phyloP scores from a whole-genome alignment of 2,329 filamentous ascomycete genomes.

The Sporothrix luriei region DNA sequence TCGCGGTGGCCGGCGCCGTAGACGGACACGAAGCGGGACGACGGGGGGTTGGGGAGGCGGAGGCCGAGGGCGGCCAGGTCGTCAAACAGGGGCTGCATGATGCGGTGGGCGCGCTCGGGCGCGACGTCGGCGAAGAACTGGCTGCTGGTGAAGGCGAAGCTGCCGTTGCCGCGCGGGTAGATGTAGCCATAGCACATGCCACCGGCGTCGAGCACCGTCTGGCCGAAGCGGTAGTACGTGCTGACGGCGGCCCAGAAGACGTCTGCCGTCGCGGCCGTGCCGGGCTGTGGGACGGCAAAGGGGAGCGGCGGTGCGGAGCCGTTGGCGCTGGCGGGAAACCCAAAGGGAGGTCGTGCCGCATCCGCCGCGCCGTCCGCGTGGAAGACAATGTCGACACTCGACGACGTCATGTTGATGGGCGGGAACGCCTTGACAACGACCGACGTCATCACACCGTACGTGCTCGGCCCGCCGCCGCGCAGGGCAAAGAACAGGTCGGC shows the following conservation, averaged over 20 bases:
- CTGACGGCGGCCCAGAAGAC: conserved; percentile 39
- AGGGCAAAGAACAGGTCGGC: conserved; percentile 60
- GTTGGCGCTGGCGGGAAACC: background rate
- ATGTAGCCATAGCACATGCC: conserved; percentile 40
- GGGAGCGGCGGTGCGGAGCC: conserved; percentile 8
- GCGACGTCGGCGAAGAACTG: conserved; percentile 40
- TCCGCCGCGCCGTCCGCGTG: background rate
- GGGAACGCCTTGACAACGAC: conserved; percentile 38
- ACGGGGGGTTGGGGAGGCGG: conserved; percentile 33
- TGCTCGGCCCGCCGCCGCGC: conserved; percentile 48
- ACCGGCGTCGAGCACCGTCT: conserved; percentile 36
- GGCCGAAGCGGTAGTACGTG: conserved; percentile 37
- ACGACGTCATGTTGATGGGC: conserved; percentile 34
- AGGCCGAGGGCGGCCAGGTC: conserved; percentile 42
- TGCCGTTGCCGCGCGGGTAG: conserved; percentile 38
- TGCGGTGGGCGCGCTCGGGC: conserved; percentile 39
- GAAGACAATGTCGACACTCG: conserved; percentile 35
- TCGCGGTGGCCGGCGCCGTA: conserved; percentile 35
- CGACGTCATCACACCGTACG: conserved; percentile 39
- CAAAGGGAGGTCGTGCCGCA: background rate
- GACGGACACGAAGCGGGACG: conserved; percentile 21
- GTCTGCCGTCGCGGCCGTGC: conserved; percentile 28
- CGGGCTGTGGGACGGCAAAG: conserved; percentile 21
- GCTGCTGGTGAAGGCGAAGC: conserved; percentile 37
- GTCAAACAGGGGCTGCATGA: conserved; percentile 42